Conservation (phyloP, 75 land plant genomes). For the Ceratopteris richardii region DNA sequence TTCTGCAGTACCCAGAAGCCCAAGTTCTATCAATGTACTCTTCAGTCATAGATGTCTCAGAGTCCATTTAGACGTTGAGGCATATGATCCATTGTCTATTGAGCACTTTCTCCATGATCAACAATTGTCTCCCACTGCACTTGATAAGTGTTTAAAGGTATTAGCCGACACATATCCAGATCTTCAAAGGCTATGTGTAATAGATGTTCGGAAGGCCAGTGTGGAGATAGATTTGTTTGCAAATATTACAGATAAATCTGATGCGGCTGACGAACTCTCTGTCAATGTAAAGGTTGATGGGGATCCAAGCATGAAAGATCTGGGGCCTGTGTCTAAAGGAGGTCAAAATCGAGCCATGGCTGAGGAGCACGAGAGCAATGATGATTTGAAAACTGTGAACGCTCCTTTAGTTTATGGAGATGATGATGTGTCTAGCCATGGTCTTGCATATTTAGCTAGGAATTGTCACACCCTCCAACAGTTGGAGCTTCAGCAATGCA, state of each 20-base stretch:
- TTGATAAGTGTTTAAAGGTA: constrained; percentile 48
- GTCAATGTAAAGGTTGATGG: not conserved
- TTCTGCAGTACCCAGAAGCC: constrained; percentile 3
- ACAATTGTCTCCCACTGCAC: constrained; percentile 19
- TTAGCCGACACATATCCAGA: constrained; percentile 48
- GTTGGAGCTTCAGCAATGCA: constrained; percentile 65
- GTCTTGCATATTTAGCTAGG: constrained; percentile 44
- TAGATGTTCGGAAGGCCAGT: constrained; percentile 22
- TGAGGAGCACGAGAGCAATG: not conserved
- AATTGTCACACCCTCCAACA: constrained; percentile 60
- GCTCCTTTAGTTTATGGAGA: not conserved
- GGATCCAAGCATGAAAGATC: not conserved
- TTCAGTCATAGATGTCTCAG: constrained; percentile 37
- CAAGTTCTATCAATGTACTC: constrained; percentile 17
- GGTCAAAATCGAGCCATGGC: not conserved
- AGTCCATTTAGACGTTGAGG: constrained; percentile 19
- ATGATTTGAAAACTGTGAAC: not conserved
- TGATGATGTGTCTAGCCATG: constrained; percentile 19
- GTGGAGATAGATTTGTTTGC: not conserved
- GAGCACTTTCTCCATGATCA: constrained; percentile 11
- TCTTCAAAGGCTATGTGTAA: constrained; percentile 39
- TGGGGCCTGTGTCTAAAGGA: too few species aligned
- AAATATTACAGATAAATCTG: not conserved
- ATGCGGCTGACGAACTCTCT: not conserved
- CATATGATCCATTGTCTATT: constrained; percentile 13